Base-by-base conservation (phyloP, 345 rosid genomes). In the Trapa bicornis region DNA sequence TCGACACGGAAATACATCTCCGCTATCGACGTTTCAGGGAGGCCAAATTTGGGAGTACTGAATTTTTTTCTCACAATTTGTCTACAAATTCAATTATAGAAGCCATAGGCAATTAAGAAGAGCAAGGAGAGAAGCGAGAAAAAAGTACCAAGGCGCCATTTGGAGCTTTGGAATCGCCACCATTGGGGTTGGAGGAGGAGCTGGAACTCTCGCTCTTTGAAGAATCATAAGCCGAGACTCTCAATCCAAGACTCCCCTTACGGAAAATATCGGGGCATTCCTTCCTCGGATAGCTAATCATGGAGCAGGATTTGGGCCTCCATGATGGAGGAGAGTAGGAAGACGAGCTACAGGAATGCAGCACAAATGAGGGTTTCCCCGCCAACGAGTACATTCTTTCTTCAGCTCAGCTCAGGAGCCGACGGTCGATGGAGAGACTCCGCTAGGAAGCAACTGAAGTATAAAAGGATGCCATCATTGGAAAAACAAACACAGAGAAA, bases 111-210 rank as follows among this genome's bases (percentile, higher is more conserved):
- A 1, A 16, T 50, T 52, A 8, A 37, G 42, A 37, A 47, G 38
- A 29, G 15, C 37, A 37, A 16, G 50, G 22, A n/a, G 10, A n/a
- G 38, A 5, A 61, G 16, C 3, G 42, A 3, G 41, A 5, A 15
- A 57, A 6, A 54, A 35, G 65, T 87, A 93, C 98, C 96, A 78
- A 45, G 71, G 84, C 45, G 72, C 95, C 88, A 66, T 79, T 83
- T n/a, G 92, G 75, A 37, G 81, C 83, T 71, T 87, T 85, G 66
- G 92, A 77, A 47, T 89, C 90, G 50, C 82, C 80, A 62, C 84
- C 72, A 60, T 83, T 68, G 2, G 78, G 69, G 74, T 73, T 76
- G 17, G 84, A 69, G 63, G 84, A 68, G 1, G 78, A 72, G 72
- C 73, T 75, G 12, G 84, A 71, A 61, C 80, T 38, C 33, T 80